Evolutionary conservation across 805 yeast genomes (phyloP), one percentile per base, ranked within the genome.

Genomic region (Yarrowia sp.): DNA sequence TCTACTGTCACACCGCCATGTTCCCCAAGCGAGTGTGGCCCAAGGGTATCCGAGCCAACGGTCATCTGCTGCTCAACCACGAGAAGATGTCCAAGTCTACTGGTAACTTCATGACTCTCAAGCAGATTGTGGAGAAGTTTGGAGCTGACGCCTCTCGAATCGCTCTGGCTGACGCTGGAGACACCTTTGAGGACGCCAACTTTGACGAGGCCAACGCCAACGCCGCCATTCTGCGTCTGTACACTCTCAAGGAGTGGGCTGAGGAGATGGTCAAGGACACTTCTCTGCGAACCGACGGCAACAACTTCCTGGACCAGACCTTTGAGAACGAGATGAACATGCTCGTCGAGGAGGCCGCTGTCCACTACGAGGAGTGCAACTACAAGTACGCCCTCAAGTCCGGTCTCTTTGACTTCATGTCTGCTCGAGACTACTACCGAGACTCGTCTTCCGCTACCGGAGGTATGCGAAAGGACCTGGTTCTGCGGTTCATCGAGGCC

Each of bases 141-240:
- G 99, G 99, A 77, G 96, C 98, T 61, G 99, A 95, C 77, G 98
- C 98, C 44, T 81, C 97, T 11, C 89, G 99, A 82, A 90, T 95
- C 76, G 98, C 99, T 5, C 81, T 95, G 69, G 99, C 98, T 51
- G 99, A 95, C 80, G 97, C 98, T 62, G 99, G 99, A 81, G 99
- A 95, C 76, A 82, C 95, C 46, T 85, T 92, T 70, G 99, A 95
- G 79, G 99, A 95, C 77, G 99, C 99, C 62, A 95, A 95, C 81
- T 90, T 95, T 74, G 99, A 95, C 73, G 99, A 95, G 79, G 80
- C 91, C 67, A 92, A 87, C 73, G 99, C 99, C 64, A 95, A 95
- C 73, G 97, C 99, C 52, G 98, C 98, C 26, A 92, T 95, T 75
- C 83, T 95, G 76, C 89, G 99, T 80, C 83, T 95, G 75, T 89